Evolutionary conservation across 2,329 filamentous ascomycete genomes (phyloP).

Genomic region (Fusarium pininemorale): DNA sequence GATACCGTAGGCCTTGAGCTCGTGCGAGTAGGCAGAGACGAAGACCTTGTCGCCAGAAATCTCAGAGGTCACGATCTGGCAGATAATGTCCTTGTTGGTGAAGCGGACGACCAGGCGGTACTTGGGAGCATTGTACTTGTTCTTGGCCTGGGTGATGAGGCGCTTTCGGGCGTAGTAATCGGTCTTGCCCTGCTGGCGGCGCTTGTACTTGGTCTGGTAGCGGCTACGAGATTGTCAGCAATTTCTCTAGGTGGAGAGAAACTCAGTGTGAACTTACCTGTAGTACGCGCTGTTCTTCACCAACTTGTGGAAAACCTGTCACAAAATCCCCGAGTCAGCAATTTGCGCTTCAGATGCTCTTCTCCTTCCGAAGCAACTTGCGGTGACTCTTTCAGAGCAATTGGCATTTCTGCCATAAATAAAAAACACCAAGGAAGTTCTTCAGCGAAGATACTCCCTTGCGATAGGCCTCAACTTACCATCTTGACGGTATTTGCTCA

Average conservation of each 20-base stretch:
- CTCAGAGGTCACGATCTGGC: constrained; percentile 96
- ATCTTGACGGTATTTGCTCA: constrained; percentile 69
- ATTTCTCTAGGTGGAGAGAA: neutral
- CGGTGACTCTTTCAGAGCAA: constrained; percentile 75
- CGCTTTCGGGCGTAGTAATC: constrained; percentile 99
- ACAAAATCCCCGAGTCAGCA: constrained; percentile 87
- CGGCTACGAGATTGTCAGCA: constrained; percentile 67
- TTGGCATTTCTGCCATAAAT: constrained; percentile 56
- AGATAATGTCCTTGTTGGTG: constrained; percentile 99
- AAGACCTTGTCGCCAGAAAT: constrained; percentile 98
- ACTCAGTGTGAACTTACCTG: constrained; percentile 71
- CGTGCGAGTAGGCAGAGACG: constrained; percentile 90
- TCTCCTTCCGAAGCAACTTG: constrained; percentile 96
- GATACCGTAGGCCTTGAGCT: constrained; percentile 97
- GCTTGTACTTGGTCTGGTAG: constrained; percentile 99
- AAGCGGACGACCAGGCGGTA: constrained; percentile 99
- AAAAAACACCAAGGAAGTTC: constrained; percentile 39
- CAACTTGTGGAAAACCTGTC: constrained; percentile 88
- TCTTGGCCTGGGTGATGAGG: constrained; percentile 99
- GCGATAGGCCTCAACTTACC: constrained; percentile 67
- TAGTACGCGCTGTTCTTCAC: constrained; percentile 99
- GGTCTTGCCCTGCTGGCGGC: constrained; percentile 95
- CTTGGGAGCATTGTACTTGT: constrained; percentile 99
- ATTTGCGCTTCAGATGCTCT: constrained; percentile 94
- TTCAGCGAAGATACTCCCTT: constrained; percentile 24